phyloP scores from a whole-genome alignment of 805 yeast species.

The Kockiozyma suomiensis region DNA sequence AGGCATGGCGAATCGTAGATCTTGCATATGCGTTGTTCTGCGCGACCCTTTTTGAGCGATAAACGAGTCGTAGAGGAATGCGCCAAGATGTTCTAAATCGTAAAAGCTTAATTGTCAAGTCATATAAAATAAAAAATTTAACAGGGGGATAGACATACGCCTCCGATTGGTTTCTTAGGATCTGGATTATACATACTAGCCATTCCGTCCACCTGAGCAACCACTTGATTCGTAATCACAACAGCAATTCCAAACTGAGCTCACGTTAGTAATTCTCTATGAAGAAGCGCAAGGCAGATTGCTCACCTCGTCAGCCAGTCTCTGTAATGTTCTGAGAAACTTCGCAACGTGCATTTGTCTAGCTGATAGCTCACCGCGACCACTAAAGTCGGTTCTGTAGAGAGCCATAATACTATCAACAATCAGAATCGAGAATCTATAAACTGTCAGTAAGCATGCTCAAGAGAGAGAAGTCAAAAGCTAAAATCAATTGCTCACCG shows the following conservation, averaged over 20 bases:
- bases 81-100: conserved; percentile 73
- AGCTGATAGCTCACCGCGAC: conserved; percentile 94
- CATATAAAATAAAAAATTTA: not conserved
- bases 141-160: conserved; percentile 44
- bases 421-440: conserved; percentile 70
- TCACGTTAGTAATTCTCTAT: not conserved
- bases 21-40: conserved; percentile 89
- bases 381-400: conserved; percentile 91
- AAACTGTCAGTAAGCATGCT: not conserved
- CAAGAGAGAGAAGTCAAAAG: not conserved
- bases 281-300: not conserved
- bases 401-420: conserved; percentile 98
- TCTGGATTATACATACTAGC: conserved; percentile 82
- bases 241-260: conserved; percentile 85
- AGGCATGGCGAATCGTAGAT: conserved; percentile 95
- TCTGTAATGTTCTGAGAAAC: conserved; percentile 85
- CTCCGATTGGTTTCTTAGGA: conserved; percentile 98
- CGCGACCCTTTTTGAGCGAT: conserved; percentile 86
- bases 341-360: conserved; percentile 93
- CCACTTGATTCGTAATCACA: conserved; percentile 93
- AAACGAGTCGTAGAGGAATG: conserved; percentile 95
- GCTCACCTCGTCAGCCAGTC: conserved; percentile 90
- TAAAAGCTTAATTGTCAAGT: not conserved
- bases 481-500: too few species aligned
- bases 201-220: conserved; percentile 93